Percentiles rank a stretch among this genome's conserved stretches.
Conservation (phyloP, 768 basidiomycete species). For the Psilocybe subaeruginosa region DNA sequence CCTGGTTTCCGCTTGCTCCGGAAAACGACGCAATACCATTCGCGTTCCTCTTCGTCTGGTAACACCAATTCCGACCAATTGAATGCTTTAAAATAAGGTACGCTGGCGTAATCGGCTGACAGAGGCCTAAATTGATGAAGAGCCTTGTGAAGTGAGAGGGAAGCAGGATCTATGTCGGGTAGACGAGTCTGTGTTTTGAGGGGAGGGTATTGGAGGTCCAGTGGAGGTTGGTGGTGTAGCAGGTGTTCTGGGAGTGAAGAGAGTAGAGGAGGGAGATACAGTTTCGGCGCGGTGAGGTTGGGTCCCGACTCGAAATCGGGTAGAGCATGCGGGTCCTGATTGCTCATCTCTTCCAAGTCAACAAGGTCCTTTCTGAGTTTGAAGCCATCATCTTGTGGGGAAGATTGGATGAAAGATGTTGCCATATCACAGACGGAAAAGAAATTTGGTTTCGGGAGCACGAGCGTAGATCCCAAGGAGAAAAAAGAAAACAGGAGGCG, state of each 20-base stretch:
- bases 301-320: constrained; percentile 21
- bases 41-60: constrained; percentile 71
- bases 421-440: constrained; percentile 26
- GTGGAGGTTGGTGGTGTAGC: constrained; percentile 27
- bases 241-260: constrained; percentile 67
- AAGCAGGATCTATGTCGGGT: constrained; percentile 85
- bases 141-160: constrained; percentile 84
- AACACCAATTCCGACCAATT: constrained; percentile 82
- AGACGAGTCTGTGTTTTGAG: constrained; percentile 73
- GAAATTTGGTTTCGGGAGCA: constrained; percentile 26
- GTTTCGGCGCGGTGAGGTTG: constrained; percentile 45
- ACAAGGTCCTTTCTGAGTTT: neutral
- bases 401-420: too few species aligned
- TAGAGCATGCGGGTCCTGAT: constrained; percentile 20
- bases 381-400: neutral
- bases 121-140: constrained; percentile 75
- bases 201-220: constrained; percentile 37
- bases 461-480: constrained; percentile 18
- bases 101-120: constrained; percentile 60
- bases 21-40: constrained; percentile 95
- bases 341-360: constrained; percentile 3
- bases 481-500: constrained; percentile 1
- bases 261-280: constrained; percentile 86
- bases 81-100: constrained; percentile 77
- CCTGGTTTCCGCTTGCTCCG: constrained; percentile 74